A percentile compares a stretch with the other conserved stretches of the same genome.
Evolutionary conservation across 306 rosid species (phyloP).

Genomic region (Purshia tridentata): DNA sequence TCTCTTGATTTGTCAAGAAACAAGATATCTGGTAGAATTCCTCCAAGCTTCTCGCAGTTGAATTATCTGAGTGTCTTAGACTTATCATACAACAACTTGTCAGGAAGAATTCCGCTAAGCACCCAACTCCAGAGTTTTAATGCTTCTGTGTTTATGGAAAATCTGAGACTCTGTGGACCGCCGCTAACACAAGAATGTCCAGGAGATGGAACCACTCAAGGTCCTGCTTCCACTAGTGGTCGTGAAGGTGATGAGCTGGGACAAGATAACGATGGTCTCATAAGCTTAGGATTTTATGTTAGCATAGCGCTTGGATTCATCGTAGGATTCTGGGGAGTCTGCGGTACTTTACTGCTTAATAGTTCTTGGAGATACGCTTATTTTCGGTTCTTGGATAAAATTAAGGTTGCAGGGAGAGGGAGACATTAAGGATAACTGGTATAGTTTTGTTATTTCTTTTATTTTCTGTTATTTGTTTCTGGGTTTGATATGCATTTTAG

Average conservation of each 20-base stretch:
- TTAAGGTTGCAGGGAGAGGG: background rate
- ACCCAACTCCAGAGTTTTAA: conserved; percentile 21
- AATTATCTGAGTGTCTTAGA: background rate
- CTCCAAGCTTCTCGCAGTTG: background rate
- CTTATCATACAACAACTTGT: conserved; percentile 28
- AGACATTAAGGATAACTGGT: background rate
- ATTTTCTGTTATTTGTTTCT: too few relatives aligned
- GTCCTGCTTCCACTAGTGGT: background rate
- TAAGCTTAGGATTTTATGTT: conserved; percentile 24
- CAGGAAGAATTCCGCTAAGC: conserved; percentile 20
- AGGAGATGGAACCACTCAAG: conserved; percentile 3
- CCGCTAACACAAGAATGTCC: conserved; percentile 24
- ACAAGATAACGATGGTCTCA: background rate
- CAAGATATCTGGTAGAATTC: conserved; percentile 27
- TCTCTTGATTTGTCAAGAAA: conserved; percentile 31
- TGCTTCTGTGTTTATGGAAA: conserved; percentile 16
- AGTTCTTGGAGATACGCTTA: conserved; percentile 29
- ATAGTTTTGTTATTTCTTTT: background rate
- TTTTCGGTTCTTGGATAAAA: background rate
- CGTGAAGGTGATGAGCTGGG: background rate
- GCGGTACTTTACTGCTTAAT: conserved; percentile 8
- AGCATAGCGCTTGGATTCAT: conserved; percentile 31
- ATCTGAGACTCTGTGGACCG: conserved; percentile 29
- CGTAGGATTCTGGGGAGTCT: conserved; percentile 34
- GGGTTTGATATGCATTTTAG: too few relatives aligned